Conservation (phyloP, 768 basidiomycete genomes). For the Mycena kentingensis region DNA sequence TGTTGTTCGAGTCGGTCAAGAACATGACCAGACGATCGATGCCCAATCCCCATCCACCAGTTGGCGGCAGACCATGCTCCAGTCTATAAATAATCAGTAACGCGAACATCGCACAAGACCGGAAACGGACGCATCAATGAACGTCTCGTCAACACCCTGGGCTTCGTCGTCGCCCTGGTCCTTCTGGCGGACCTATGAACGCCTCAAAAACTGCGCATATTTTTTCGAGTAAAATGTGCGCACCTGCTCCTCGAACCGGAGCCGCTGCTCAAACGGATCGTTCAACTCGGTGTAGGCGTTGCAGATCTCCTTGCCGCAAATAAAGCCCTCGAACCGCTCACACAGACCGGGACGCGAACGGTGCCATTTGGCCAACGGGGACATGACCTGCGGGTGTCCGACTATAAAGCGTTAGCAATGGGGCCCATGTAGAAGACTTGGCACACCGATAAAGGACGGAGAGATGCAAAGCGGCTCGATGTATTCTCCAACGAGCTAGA, state of each 20-base stretch:
- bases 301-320: constrained; percentile 98
- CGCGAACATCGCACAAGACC: constrained; percentile 5
- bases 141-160: constrained; percentile 90
- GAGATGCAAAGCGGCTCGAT: constrained; percentile 97
- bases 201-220: constrained; percentile 3
- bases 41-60: constrained; percentile 96
- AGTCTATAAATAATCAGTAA: constrained; percentile 50
- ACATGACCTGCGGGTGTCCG: constrained; percentile 99
- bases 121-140: constrained; percentile 60
- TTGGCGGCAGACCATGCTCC: constrained; percentile 96
- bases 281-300: constrained; percentile 99
- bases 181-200: constrained; percentile 77
- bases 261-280: constrained; percentile 94
- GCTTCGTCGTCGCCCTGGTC: constrained; percentile 96
- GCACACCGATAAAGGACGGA: constrained; percentile 88
- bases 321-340: constrained; percentile 98
- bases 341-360: constrained; percentile 95
- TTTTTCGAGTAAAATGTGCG: constrained; percentile 5
- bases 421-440: neutral
- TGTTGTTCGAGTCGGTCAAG: constrained; percentile 94
- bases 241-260: constrained; percentile 94
- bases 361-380: constrained; percentile 97
- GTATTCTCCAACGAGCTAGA: constrained; percentile 92
- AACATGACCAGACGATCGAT: constrained; percentile 98
- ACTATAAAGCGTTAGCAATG: constrained; percentile 47